phyloP scores from a whole-genome alignment of 306 rosid genomes.

The Vigna nakashimae region DNA sequence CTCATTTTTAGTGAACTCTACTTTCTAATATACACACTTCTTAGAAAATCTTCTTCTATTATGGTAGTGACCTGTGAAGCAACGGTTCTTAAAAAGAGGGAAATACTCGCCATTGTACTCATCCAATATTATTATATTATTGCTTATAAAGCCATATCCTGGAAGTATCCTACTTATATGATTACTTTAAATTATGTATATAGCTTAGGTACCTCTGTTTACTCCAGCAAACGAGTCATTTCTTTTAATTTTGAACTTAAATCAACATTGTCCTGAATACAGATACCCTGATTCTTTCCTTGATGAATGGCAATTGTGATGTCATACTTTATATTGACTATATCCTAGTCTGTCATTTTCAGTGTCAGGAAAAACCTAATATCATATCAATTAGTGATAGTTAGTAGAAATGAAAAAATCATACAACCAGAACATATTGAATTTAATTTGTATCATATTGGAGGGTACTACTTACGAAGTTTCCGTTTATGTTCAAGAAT shows the following conservation, averaged over 20 bases:
- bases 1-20: background rate
- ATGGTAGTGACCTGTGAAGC: conserved; percentile 1
- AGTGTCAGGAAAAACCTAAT: conserved; percentile 15
- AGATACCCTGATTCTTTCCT: conserved; percentile 4
- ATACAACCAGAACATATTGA: background rate
- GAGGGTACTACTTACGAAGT: background rate
- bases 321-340: conserved; percentile 24
- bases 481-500: conserved; percentile 26
- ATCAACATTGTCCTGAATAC: background rate
- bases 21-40: background rate
- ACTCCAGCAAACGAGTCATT: background rate
- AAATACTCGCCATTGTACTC: background rate
- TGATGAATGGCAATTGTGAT: conserved; percentile 3
- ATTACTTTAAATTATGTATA: background rate
- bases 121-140: conserved; percentile 2
- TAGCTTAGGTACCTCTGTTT: background rate
- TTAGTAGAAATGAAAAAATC: background rate
- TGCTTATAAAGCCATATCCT: background rate
- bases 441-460: background rate
- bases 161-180: conserved; percentile 1
- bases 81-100: conserved; percentile 15
- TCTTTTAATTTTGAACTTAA: conserved; percentile 10
- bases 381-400: conserved; percentile 15
- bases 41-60: background rate
- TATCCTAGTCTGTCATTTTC: conserved; percentile 21